Percentiles rank a stretch among this genome's conserved stretches.
phyloP scores from a whole-genome alignment of 2,329 filamentous ascomycete genomes.

The Colletotrichum abscissum region DNA sequence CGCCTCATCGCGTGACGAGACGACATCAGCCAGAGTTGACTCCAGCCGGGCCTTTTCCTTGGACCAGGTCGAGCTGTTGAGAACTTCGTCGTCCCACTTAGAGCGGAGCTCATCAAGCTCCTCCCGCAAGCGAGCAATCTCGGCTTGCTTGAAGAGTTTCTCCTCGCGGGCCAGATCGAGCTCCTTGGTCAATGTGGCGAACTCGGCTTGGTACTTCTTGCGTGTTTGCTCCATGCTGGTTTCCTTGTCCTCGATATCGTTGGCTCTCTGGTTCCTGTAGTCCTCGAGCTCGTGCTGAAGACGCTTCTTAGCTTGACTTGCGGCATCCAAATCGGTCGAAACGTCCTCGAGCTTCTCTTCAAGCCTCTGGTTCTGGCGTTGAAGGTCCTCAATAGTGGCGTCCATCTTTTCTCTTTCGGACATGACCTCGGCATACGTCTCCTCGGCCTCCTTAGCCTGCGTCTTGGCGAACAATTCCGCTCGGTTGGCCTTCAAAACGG shows the following conservation, averaged over 20 bases:
- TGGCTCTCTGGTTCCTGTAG: constrained; percentile 93
- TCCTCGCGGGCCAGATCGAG: constrained; percentile 94
- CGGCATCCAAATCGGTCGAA: constrained; percentile 87
- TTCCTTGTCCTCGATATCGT: constrained; percentile 97
- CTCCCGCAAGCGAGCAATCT: constrained; percentile 90
- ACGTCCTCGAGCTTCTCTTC: constrained; percentile 94
- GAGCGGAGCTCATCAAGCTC: constrained; percentile 94
- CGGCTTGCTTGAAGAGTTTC: constrained; percentile 84
- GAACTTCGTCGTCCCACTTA: constrained; percentile 98
- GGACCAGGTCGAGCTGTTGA: constrained; percentile 97
- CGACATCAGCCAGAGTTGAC: constrained; percentile 87
- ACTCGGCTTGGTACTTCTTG: constrained; percentile 96
- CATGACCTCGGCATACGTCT: constrained; percentile 90
- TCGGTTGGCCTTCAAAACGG: constrained; percentile 89
- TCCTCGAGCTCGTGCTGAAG: constrained; percentile 98
- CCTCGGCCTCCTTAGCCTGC: constrained; percentile 90
- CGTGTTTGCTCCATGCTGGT: constrained; percentile 95
- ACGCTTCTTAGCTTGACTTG: constrained; percentile 89
- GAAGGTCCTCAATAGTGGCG: constrained; percentile 85
- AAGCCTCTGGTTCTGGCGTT: constrained; percentile 87
- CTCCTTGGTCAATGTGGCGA: constrained; percentile 89
- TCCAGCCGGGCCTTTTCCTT: constrained; percentile 97
- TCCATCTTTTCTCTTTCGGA: constrained; percentile 94
- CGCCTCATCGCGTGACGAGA: constrained; percentile 92
- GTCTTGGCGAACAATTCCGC: constrained; percentile 95